phyloP scores from a whole-genome alignment of 2,329 filamentous ascomycete species.

The Kalaharituber pfeilii region DNA sequence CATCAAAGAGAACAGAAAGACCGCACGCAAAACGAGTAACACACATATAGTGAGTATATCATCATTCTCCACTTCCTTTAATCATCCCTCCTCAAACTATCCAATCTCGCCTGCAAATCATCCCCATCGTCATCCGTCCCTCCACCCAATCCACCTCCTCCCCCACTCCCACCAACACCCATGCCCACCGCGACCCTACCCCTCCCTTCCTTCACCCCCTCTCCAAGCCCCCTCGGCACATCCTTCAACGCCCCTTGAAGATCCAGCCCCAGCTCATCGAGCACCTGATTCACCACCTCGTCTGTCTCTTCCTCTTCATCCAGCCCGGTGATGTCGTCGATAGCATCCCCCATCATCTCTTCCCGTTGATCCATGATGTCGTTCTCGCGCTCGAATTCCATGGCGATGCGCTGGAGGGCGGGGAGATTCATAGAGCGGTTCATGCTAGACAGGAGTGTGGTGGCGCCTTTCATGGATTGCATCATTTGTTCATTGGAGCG shows the following conservation, averaged over 20 bases:
- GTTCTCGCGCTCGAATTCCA: constrained; percentile 98
- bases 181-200: constrained; percentile 61
- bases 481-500: constrained; percentile 99
- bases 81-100: constrained; percentile 54
- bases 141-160: constrained; percentile 38
- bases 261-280: constrained; percentile 94
- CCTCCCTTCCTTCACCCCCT: constrained; percentile 78
- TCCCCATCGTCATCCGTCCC: constrained; percentile 31
- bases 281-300: constrained; percentile 86
- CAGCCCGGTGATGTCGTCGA: constrained; percentile 88
- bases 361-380: constrained; percentile 98
- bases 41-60: too few relatives aligned
- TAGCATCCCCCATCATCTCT: constrained; percentile 99
- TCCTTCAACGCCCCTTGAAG: constrained; percentile 77
- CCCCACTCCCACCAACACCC: constrained; percentile 77
- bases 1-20: too few relatives aligned
- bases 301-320: constrained; percentile 88
- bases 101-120: constrained; percentile 80
- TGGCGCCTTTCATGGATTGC: constrained; percentile 98
- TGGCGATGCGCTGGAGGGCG: constrained; percentile 83
- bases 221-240: constrained; percentile 73
- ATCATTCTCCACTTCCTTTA: too few relatives aligned
- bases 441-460: constrained; percentile 84
- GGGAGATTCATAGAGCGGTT: constrained; percentile 96
- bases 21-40: too few relatives aligned